phyloP scores from a whole-genome alignment of 805 yeast species.

The Lipomyces sp. region DNA sequence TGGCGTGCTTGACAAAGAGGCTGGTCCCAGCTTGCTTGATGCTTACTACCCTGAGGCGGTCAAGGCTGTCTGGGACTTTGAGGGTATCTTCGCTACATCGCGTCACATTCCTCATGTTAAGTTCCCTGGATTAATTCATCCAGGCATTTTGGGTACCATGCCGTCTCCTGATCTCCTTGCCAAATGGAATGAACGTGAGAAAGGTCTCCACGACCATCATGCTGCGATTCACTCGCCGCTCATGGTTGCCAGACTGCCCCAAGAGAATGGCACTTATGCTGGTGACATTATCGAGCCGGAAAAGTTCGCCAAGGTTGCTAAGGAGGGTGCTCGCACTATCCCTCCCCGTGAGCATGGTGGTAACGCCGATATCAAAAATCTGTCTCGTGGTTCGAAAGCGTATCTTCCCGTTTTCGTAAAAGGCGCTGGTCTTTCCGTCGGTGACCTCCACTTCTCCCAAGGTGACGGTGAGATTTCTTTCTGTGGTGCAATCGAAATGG shows the following conservation, averaged over 20 bases:
- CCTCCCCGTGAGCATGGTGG: slow-evolving; percentile 57
- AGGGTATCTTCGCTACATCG: slow-evolving; percentile 56
- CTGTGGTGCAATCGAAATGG: slow-evolving; percentile 61
- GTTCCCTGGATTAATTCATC: slow-evolving; percentile 57
- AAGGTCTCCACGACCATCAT: slow-evolving; percentile 43
- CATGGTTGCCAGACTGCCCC: slow-evolving; percentile 53
- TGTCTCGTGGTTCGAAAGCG: slow-evolving; percentile 56
- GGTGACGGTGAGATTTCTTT: slow-evolving; percentile 61
- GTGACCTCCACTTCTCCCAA: slow-evolving; percentile 58
- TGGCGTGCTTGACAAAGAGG: slow-evolving; percentile 54
- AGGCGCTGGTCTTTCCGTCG: slow-evolving; percentile 57
- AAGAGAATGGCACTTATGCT: slow-evolving; percentile 48
- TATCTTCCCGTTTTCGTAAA: slow-evolving; percentile 54
- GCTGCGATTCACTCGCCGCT: slow-evolving; percentile 40
- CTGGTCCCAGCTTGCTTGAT: slow-evolving; percentile 59
- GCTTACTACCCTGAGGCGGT: slow-evolving; percentile 56
- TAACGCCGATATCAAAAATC: slow-evolving; percentile 57
- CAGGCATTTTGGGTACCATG: slow-evolving; percentile 58
- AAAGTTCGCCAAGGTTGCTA: slow-evolving; percentile 44
- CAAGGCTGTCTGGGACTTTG: slow-evolving; percentile 58
- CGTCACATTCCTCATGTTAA: slow-evolving; percentile 57
- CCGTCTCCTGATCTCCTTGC: slow-evolving; percentile 52
- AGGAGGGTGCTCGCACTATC: slow-evolving; percentile 56
- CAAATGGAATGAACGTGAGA: slow-evolving; percentile 55
- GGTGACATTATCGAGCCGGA: slow-evolving; percentile 48